Percentiles rank a stretch among this genome's conserved stretches.
These are phyloP conservation scores for Cytospora mali DNA, from an alignment of 2,329 filamentous ascomycete genomes.

Conservation along the genomic window DNA sequence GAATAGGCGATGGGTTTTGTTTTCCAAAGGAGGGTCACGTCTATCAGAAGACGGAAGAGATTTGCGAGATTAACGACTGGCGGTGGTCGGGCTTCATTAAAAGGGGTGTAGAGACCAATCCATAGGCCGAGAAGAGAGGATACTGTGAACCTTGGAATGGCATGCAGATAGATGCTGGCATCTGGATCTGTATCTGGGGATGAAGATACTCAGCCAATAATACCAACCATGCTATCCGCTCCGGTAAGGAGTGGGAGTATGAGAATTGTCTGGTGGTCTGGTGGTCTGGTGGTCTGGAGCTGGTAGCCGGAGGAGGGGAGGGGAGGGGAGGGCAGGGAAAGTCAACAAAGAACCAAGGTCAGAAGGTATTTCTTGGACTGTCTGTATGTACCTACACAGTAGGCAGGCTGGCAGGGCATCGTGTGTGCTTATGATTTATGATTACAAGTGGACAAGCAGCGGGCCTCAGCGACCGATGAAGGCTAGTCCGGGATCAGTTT, in stretches of 20 bases:
- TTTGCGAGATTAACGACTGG: constrained; percentile 25
- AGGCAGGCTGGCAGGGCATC: constrained; percentile 1
- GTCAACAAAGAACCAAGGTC: neutral
- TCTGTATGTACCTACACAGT: neutral
- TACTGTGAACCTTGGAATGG: constrained; percentile 6
- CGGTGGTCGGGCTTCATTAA: constrained; percentile 22
- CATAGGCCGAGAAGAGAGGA: constrained; percentile 25
- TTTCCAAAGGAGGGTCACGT: constrained; percentile 28
- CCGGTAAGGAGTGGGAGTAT: constrained; percentile 21
- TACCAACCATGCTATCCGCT: constrained; percentile 14
- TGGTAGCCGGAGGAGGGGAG: constrained; percentile 6
- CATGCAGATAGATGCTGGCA: constrained; percentile 23
- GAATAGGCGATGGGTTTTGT: constrained; percentile 22
- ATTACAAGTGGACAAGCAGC: constrained; percentile 28
- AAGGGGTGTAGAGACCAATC: constrained; percentile 19
- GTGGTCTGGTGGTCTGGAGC: constrained; percentile 15
- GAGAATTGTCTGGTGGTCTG: neutral
- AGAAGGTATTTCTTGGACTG: neutral
- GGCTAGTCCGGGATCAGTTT: constrained; percentile 20
- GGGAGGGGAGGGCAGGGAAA: neutral
- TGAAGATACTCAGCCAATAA: constrained; percentile 9
- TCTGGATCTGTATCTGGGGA: neutral
- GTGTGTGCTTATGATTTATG: constrained; percentile 1
- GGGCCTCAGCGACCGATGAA: constrained; percentile 20
- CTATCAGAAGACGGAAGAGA: constrained; percentile 22